A percentile compares a stretch with the other conserved stretches of the same genome.
These are phyloP conservation scores for Fusarium beomiforme DNA, from an alignment of 2,329 filamentous ascomycete species.

Conservation along the genomic window DNA sequence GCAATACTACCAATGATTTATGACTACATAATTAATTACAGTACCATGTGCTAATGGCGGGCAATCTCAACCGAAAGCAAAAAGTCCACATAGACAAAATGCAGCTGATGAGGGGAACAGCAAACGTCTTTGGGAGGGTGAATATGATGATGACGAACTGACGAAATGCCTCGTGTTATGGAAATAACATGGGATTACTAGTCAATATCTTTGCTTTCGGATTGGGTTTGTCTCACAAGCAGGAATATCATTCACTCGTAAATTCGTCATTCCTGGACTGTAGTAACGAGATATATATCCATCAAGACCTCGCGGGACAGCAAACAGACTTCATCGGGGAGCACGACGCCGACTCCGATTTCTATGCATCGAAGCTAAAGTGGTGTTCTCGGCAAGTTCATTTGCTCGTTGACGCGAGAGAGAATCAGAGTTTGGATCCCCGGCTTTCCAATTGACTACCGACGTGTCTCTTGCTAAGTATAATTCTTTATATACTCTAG, in stretches of 20 bases:
- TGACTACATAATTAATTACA: not conserved
- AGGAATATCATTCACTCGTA: not conserved
- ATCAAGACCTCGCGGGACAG: not conserved
- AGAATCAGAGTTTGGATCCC: constrained; percentile 5
- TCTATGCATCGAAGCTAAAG: not conserved
- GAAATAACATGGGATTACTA: constrained; percentile 8
- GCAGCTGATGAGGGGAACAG: constrained; percentile 13
- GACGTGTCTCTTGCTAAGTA: not conserved
- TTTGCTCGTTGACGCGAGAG: not conserved
- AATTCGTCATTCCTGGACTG: not conserved
- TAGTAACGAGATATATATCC: not conserved
- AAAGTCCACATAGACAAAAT: constrained; percentile 22
- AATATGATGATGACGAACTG: constrained; percentile 26
- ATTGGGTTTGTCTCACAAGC: not conserved
- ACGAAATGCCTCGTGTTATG: constrained; percentile 18
- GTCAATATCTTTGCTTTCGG: not conserved
- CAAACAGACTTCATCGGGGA: constrained; percentile 7
- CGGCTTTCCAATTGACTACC: constrained; percentile 7
- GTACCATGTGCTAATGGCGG: not conserved
- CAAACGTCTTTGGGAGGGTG: constrained; percentile 3
- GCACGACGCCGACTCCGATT: constrained; percentile 9
- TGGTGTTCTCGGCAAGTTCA: not conserved
- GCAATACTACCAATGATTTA: not conserved
- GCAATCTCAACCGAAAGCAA: constrained; percentile 4
- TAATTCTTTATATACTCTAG: too few relatives aligned